A percentile compares a stretch with the other conserved stretches of the same genome.
Evolutionary conservation across 139 green algal species (phyloP).

Genomic region (Deuterostichococcus epilithicus): DNA sequence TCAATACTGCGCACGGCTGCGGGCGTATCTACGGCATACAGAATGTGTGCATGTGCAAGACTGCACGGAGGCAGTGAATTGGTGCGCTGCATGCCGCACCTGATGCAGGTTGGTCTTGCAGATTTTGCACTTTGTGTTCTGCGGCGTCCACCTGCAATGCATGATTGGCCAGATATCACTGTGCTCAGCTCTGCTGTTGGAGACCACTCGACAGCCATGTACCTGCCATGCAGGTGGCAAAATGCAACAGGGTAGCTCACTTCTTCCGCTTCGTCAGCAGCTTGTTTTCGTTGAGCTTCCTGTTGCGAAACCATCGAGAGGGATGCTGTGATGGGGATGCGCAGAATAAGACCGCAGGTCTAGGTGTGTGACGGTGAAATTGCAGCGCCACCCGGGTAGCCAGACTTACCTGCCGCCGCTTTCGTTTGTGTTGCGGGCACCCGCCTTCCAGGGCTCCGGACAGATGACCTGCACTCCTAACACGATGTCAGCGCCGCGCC

Average conservation of each 20-base stretch:
- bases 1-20: no score
- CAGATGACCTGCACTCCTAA: constrained; percentile 29
- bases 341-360: neutral
- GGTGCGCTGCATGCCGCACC: constrained; percentile 5
- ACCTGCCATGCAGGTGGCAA: neutral
- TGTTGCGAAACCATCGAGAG: no score
- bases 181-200: neutral
- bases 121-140: constrained; percentile 55
- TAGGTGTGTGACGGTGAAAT: neutral
- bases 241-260: constrained; percentile 6
- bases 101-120: constrained; percentile 60
- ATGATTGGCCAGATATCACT: neutral
- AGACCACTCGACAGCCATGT: neutral
- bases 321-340: no score
- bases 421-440: constrained; percentile 43
- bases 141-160: constrained; percentile 46
- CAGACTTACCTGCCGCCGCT: constrained; percentile 23
- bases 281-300: constrained; percentile 82
- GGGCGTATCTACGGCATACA: neutral
- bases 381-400: neutral
- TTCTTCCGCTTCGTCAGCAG: constrained; percentile 51
- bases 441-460: constrained; percentile 70
- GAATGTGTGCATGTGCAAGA: no score
- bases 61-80: neutral
- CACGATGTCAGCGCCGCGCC: neutral